Base-by-base conservation (phyloP, 495 filamentous ascomycete species). In the Penicillium egyptiacum region DNA sequence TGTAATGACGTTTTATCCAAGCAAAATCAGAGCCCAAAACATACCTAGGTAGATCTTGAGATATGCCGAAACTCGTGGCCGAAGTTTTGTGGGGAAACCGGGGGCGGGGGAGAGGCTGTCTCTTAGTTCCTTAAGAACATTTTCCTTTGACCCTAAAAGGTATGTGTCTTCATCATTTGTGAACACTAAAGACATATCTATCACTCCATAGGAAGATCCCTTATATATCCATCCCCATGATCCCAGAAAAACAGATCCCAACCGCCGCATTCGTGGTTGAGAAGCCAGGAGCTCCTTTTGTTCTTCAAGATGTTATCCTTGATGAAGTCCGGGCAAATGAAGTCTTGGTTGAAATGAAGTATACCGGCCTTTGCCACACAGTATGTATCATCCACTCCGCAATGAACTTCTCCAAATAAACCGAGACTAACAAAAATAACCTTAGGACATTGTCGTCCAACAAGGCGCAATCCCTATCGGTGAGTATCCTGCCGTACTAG, bases 401-500 rank as follows among this genome's bases (percentile, higher is more conserved):
- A 43, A 33, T 11, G 20, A n/a, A 30, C 16, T 33, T n/a, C 17
- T 9, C n/a, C 47, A 22, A 16, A 31, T 17, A 4, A 10, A 48
- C 4, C 4, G 8, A 37, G 8, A 0, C 30, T 20, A 20, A 41
- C 14, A 8, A 28, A 9, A 39, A 5, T 5, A 9, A 1, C 12
- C 7, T 0, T 50, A 72, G 70, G 70, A 72, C 41, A 56, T 71
- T 52, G 68, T 77, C 48, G 55, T 79, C 33, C 70, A 75, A 64
- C 22, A 63, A 19, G 58, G 77, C 52, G 51, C 16, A 47, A 55
- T 72, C 56, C 55, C 75, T 47, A 37, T 78, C 31, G 67, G 65
- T 22, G 47, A 62, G 4, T 73, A 56, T 37, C 76, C 76, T 3
- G 69, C 66, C 12, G 75, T 78, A 7, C 72, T 83, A 17, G 81